Percentiles rank a stretch among this genome's conserved stretches.
These are phyloP conservation scores for Crepidotus variabilis DNA, from an alignment of 768 basidiomycete genomes.

Conservation along the genomic window DNA sequence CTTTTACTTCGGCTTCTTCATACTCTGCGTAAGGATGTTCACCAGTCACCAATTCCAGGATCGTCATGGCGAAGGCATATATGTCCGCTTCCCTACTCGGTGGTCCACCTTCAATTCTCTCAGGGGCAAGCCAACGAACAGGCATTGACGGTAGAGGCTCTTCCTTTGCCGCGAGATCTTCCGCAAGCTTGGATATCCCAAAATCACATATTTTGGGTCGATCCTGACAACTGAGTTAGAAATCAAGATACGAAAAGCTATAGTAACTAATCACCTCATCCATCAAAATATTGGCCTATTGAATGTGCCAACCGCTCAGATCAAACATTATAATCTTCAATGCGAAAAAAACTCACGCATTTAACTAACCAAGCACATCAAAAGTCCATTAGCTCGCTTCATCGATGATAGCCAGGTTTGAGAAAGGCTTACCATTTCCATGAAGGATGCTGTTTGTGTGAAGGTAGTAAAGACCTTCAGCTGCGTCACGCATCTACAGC, in stretches of 20 bases:
- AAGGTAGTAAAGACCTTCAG: background rate
- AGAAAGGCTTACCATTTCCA: background rate
- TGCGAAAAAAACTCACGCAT: background rate
- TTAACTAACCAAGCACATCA: background rate
- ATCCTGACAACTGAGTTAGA: background rate
- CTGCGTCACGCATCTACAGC: background rate
- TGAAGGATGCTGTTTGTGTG: background rate
- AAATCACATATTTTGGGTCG: background rate
- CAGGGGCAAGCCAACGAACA: background rate
- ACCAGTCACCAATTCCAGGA: background rate
- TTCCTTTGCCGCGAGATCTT: background rate
- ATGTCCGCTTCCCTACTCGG: background rate
- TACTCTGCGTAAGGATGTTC: background rate
- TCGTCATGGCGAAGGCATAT: background rate
- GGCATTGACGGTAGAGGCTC: background rate
- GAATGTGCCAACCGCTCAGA: background rate
- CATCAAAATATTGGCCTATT: background rate
- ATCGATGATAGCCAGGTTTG: background rate
- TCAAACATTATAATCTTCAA: background rate
- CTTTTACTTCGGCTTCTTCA: background rate
- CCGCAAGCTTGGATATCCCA: background rate
- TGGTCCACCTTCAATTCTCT: background rate
- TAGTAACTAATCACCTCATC: background rate
- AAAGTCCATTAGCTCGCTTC: background rate
- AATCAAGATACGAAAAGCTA: background rate